Evolutionary conservation across 2,329 filamentous ascomycete genomes (phyloP).

Genomic region (Raffaelea ambrosiae): DNA sequence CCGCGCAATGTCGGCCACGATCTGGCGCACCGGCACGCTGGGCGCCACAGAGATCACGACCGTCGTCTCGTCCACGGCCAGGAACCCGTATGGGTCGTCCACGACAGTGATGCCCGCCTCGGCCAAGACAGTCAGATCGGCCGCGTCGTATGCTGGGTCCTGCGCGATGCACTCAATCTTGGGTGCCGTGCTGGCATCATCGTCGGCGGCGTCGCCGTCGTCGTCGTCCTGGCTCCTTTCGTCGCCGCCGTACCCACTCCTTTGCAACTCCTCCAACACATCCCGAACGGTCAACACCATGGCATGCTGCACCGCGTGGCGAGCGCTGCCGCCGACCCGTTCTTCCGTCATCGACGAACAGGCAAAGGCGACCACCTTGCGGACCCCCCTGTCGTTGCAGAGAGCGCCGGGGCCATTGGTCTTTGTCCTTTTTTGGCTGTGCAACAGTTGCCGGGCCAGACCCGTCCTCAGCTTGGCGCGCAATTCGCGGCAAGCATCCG

Average conservation of each 20-base stretch:
- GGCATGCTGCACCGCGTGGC: slow-evolving; percentile 12
- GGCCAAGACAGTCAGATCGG: slow-evolving; percentile 16
- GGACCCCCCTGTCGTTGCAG: no score
- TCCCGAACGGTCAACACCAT: slow-evolving; percentile 13
- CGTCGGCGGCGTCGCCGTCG: fast-evolving
- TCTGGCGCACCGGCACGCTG: slow-evolving; percentile 21
- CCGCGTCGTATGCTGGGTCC: slow-evolving; percentile 17
- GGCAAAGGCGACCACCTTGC: slow-evolving; percentile 12
- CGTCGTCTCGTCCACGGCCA: slow-evolving; percentile 20
- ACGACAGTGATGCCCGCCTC: slow-evolving; percentile 17
- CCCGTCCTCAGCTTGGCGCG: slow-evolving; percentile 7
- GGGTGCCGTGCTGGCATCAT: no score
- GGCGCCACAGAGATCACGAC: slow-evolving; percentile 20
- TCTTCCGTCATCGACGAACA: slow-evolving; percentile 10
- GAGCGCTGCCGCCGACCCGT: neutral
- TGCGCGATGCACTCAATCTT: slow-evolving; percentile 15
- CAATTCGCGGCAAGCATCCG: slow-evolving; percentile 8
- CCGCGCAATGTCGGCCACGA: slow-evolving; percentile 23
- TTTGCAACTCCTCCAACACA: slow-evolving; percentile 8
- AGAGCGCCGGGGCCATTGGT: no score
- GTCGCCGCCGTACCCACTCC: neutral
- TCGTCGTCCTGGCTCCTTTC: neutral
- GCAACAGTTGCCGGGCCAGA: neutral
- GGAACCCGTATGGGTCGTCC: slow-evolving; percentile 21
- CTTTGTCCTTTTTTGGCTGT: neutral